phyloP scores from a whole-genome alignment of 495 filamentous ascomycete species.

The Bacidia rubella region DNA sequence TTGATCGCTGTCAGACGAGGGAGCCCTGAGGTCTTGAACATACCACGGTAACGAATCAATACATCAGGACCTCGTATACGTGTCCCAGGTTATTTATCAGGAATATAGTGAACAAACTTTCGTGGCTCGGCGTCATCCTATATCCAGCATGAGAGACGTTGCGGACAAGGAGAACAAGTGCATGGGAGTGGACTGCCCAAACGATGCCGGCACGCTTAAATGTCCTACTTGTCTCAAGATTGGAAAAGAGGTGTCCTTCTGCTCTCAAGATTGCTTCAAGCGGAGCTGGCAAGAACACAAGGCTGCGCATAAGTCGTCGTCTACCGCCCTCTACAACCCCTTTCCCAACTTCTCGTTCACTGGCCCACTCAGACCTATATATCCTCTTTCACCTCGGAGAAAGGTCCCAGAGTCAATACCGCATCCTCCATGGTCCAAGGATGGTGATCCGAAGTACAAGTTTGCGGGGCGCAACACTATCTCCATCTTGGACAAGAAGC shows the following conservation, averaged over 20 bases:
- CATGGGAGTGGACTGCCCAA: conserved; percentile 63
- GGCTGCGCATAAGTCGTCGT: conserved; percentile 72
- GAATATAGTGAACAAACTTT: too few species aligned
- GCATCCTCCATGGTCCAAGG: conserved; percentile 69
- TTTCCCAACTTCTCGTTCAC: conserved; percentile 78
- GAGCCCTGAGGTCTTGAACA: too few species aligned
- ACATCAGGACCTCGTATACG: too few species aligned
- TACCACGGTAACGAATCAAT: too few species aligned
- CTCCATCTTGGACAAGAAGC: conserved; percentile 61
- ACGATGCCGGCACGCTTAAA: conserved; percentile 71
- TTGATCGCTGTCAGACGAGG: too few species aligned
- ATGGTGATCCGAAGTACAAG: conserved; percentile 69
- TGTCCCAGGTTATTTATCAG: too few species aligned
- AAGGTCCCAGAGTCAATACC: conserved; percentile 67
- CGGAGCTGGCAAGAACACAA: conserved; percentile 92
- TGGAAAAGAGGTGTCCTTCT: conserved; percentile 88
- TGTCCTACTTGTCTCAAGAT: conserved; percentile 89
- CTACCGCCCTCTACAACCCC: conserved; percentile 69
- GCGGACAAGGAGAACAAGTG: conserved; percentile 32
- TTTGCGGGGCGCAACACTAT: conserved; percentile 62
- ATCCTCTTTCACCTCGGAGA: conserved; percentile 67
- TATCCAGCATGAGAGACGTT: conserved; percentile 15
- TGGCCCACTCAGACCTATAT: conserved; percentile 70
- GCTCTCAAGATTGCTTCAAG: conserved; percentile 98
- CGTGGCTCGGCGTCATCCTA: too few species aligned